phyloP scores from a whole-genome alignment of 2,329 filamentous ascomycete species.

The Fusarium continuum region DNA sequence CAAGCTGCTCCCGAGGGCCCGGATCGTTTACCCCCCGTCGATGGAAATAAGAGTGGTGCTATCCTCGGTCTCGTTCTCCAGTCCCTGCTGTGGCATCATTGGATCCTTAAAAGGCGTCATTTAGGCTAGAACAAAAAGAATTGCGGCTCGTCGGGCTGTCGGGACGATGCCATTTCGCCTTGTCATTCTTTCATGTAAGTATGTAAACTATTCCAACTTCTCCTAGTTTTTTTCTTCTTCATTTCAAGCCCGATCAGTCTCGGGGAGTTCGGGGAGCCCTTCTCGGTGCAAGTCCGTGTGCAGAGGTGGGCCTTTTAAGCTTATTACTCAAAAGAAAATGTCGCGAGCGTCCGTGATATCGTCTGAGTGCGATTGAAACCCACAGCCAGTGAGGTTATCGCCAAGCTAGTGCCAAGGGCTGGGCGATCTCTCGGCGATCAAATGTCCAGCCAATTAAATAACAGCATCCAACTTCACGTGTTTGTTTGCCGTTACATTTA shows the following conservation, averaged over 20 bases:
- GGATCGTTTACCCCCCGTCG: not conserved
- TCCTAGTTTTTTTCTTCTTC: not conserved
- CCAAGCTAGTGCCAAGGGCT: constrained; percentile 36
- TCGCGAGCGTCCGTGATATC: not conserved
- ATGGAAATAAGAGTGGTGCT: constrained; percentile 17
- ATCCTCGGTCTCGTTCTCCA: not conserved
- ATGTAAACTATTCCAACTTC: too few species aligned
- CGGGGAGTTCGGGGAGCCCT: constrained; percentile 32
- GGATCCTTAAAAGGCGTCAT: constrained; percentile 34
- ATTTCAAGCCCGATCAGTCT: not conserved
- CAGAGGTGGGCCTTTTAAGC: constrained; percentile 30
- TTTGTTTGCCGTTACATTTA: rapidly evolving
- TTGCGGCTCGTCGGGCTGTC: constrained; percentile 26
- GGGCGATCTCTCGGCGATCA: constrained; percentile 35
- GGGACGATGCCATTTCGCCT: not conserved
- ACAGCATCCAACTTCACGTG: constrained; percentile 6
- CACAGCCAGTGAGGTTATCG: constrained; percentile 20
- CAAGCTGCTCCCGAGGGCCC: constrained; percentile 7
- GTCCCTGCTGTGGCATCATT: constrained; percentile 31
- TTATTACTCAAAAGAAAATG: constrained; percentile 26
- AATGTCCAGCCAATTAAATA: constrained; percentile 10
- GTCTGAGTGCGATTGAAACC: constrained; percentile 2
- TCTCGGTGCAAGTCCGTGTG: not conserved
- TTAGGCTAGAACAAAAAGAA: constrained; percentile 4
- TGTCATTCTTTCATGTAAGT: not conserved